phyloP scores from a whole-genome alignment of 352 stramenopile species.

The Thalassiosira allenii region DNA sequence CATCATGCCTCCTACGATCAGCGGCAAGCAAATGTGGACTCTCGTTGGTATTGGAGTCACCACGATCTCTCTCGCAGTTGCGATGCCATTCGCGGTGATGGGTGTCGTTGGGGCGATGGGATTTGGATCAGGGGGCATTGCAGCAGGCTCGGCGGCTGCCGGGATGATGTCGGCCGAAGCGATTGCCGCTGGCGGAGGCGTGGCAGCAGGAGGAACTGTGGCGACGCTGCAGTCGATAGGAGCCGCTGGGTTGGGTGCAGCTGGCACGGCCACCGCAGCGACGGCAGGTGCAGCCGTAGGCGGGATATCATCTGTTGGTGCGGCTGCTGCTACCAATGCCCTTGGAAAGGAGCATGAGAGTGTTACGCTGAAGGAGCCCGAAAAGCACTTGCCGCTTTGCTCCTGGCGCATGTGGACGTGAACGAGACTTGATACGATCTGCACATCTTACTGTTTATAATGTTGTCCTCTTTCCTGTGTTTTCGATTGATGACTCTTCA shows the following conservation, averaged over 20 bases:
- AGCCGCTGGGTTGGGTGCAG: conserved; percentile 60
- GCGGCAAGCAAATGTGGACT: conserved; percentile 39
- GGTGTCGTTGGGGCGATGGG: conserved; percentile 87
- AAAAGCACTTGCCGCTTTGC: conserved; percentile 20
- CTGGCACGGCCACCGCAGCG: conserved; percentile 1
- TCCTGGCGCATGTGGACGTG: conserved; percentile 29
- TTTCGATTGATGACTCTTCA: too few species aligned
- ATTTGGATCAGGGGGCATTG: conserved; percentile 72
- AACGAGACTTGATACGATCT: too few species aligned
- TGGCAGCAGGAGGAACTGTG: conserved; percentile 68
- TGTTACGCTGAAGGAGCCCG: conserved; percentile 8
- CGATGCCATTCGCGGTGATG: conserved; percentile 85
- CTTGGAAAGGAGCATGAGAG: conserved; percentile 4
- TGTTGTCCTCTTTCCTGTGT: too few species aligned
- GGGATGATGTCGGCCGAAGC: conserved; percentile 83
- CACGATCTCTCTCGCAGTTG: conserved; percentile 66
- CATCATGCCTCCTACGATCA: conserved; percentile 43
- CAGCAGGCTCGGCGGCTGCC: conserved; percentile 68
- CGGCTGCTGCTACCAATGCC: conserved; percentile 6
- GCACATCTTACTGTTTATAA: too few species aligned
- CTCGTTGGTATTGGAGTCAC: conserved; percentile 14
- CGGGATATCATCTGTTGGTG: conserved; percentile 16
- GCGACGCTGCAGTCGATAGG: conserved; percentile 80
- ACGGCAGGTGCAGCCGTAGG: conserved; percentile 28
- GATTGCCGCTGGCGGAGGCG: conserved; percentile 75